Evolutionary conservation across 2,329 filamentous ascomycete genomes (phyloP).

Genomic region (Pseudopithomyces chartarum): DNA sequence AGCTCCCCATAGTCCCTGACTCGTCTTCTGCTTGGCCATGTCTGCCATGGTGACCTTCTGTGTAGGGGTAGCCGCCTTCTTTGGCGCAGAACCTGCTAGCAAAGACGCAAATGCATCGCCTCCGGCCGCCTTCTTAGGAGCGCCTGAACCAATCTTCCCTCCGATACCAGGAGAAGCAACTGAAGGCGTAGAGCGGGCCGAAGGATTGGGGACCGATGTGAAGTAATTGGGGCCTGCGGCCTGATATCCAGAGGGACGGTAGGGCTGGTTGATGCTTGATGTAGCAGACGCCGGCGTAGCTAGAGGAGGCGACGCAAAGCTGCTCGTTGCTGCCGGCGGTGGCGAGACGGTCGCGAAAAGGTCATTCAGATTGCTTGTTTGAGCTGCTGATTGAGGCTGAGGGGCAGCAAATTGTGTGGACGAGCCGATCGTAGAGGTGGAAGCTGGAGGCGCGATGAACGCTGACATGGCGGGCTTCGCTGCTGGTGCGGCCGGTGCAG

Average conservation of each 20-base stretch:
- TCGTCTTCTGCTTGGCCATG: conserved; percentile 97
- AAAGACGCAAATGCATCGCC: conserved; percentile 90
- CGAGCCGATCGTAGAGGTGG: conserved; percentile 54
- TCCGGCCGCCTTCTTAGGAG: conserved; percentile 58
- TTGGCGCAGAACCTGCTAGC: conserved; percentile 77
- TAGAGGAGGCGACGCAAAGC: conserved; percentile 56
- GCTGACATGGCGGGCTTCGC: conserved; percentile 65
- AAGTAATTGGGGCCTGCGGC: conserved; percentile 91
- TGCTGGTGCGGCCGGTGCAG: conserved; percentile 47
- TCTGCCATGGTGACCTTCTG: conserved; percentile 81
- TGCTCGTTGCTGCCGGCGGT: conserved; percentile 59
- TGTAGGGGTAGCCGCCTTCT: conserved; percentile 68
- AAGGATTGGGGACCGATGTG: conserved; percentile 68
- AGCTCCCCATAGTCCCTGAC: conserved; percentile 90
- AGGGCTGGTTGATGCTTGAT: conserved; percentile 48
- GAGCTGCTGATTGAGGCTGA: conserved; percentile 81
- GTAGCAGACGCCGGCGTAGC: conserved; percentile 43
- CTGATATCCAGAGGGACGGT: conserved; percentile 71
- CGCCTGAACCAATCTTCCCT: conserved; percentile 42
- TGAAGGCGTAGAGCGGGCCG: conserved; percentile 49
- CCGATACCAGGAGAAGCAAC: conserved; percentile 45
- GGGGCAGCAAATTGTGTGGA: conserved; percentile 78
- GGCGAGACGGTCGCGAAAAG: conserved; percentile 85
- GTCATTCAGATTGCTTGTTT: conserved; percentile 79
- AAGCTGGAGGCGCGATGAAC: conserved; percentile 54